Conservation (phyloP, 1,139 yeast genomes). For the Blastobotrys apis region DNA sequence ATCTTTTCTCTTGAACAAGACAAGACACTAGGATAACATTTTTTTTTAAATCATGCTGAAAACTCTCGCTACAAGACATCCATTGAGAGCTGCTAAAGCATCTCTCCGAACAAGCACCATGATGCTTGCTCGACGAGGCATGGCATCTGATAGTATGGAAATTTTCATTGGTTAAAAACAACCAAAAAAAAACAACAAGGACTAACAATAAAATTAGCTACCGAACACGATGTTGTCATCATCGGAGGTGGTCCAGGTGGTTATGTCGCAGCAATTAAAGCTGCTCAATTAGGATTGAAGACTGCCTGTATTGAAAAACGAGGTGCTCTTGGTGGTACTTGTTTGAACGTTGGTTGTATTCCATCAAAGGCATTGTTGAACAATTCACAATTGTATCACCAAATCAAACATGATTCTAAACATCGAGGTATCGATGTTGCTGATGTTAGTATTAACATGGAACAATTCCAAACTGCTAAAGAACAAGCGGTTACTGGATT, state of each 20-base stretch:
- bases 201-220: not conserved
- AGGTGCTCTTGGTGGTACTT: conserved; percentile 95
- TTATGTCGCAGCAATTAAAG: conserved; percentile 92
- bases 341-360: conserved; percentile 97
- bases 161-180: not conserved
- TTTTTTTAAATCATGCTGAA: no score
- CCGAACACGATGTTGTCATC: conserved; percentile 82
- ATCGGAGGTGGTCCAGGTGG: conserved; percentile 99
- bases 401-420: conserved; percentile 77
- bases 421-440: conserved; percentile 88
- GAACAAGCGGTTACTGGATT: conserved; percentile 83
- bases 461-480: conserved; percentile 84
- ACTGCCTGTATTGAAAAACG: conserved; percentile 97
- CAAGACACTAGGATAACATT: no score
- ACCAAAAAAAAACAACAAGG: not conserved
- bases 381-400: conserved; percentile 91
- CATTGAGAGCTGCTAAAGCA: conserved; percentile 16
- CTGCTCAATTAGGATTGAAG: conserved; percentile 91
- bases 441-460: conserved; percentile 70
- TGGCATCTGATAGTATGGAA: conserved; percentile 28
- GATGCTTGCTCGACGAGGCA: conserved; percentile 19
- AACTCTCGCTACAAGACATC: conserved; percentile 15
- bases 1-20: no score
- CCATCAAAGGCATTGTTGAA: conserved; percentile 95
- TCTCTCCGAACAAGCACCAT: conserved; percentile 12